These are phyloP conservation scores for Corymbia calophylla DNA, from an alignment of 441 rosid genomes.

Conservation along the genomic window DNA sequence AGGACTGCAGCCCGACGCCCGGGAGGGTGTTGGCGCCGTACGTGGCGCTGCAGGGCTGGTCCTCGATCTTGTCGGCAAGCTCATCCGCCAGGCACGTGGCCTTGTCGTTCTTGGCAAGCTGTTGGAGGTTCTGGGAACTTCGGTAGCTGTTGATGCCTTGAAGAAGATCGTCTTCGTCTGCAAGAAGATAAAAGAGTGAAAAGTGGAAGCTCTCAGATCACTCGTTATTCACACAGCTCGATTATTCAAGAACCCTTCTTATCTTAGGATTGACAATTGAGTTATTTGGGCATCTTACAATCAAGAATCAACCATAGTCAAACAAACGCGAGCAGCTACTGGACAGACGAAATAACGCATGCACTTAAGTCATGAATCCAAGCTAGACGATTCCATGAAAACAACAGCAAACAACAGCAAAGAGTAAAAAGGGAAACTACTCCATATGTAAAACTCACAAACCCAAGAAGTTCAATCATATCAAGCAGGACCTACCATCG, in stretches of 20 bases:
- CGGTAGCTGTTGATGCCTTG: conserved; percentile 71
- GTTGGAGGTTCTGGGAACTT: conserved; percentile 32
- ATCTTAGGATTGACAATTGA: neutral
- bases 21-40: conserved; percentile 9
- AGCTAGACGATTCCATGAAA: neutral
- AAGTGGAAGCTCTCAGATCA: neutral
- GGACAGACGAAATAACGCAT: neutral
- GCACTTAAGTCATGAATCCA: neutral
- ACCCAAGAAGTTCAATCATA: neutral
- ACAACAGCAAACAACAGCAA: neutral
- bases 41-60: conserved; percentile 32
- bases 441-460: neutral
- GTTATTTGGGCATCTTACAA: neutral
- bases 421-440: neutral
- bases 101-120: conserved; percentile 39
- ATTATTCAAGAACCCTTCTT: neutral
- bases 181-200: neutral
- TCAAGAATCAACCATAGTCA: neutral
- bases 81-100: conserved; percentile 59
- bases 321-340: neutral
- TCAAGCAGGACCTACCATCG: neutral
- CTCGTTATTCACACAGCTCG: neutral
- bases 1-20: conserved; percentile 20
- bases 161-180: conserved; percentile 54
- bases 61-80: conserved; percentile 48